phyloP scores from a whole-genome alignment of 345 rosid genomes.

The Moricandia arvensis region DNA sequence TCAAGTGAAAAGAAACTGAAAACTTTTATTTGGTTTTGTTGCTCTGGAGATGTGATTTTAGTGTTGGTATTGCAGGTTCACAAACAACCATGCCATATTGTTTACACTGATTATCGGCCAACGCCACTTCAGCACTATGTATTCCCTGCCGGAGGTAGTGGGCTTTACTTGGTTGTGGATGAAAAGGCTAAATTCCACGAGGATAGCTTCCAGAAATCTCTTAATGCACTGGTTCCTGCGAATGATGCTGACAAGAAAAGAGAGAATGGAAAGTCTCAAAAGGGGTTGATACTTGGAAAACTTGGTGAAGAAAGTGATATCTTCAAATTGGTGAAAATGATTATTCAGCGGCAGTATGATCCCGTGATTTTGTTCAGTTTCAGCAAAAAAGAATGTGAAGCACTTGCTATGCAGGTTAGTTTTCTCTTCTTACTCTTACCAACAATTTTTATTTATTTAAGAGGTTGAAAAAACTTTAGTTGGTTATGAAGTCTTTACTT shows the following conservation, averaged over 20 bases:
- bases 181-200: conserved; percentile 91
- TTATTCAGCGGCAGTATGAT: conserved; percentile 90
- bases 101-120: conserved; percentile 97
- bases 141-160: conserved; percentile 93
- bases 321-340: conserved; percentile 97
- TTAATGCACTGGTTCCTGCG: conserved; percentile 80
- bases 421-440: neutral
- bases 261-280: conserved; percentile 71
- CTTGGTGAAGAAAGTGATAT: conserved; percentile 97
- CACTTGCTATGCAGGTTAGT: conserved; percentile 96
- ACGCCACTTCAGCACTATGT: conserved; percentile 97
- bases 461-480: neutral
- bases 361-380: conserved; percentile 97
- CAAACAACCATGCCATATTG: conserved; percentile 94
- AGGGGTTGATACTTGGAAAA: conserved; percentile 62
- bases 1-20: neutral
- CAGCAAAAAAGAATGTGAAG: conserved; percentile 97
- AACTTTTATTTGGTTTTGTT: neutral
- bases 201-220: conserved; percentile 90
- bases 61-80: conserved; percentile 64
- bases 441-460: neutral
- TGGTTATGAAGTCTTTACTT: neutral
- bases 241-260: conserved; percentile 71
- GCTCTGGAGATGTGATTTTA: conserved; percentile 9
- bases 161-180: conserved; percentile 89